A percentile compares a stretch with the other conserved stretches of the same genome.
Evolutionary conservation across 2,329 filamentous ascomycete species (phyloP).

Genomic region (Lojkania enalia): DNA sequence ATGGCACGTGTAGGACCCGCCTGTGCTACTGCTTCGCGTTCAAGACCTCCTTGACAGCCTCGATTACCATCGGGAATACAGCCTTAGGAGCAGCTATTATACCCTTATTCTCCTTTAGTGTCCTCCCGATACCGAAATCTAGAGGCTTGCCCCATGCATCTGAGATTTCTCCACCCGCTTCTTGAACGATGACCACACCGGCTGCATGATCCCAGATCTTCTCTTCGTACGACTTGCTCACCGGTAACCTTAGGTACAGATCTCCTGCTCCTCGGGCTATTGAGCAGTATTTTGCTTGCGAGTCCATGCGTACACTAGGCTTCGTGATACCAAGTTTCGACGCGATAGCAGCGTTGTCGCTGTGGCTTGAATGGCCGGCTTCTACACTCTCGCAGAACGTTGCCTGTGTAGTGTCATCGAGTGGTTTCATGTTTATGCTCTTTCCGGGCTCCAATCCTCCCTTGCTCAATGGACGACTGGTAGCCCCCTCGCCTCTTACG

Average conservation of each 20-base stretch:
- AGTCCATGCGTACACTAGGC: conserved; percentile 94
- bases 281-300: conserved; percentile 95
- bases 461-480: conserved; percentile 70
- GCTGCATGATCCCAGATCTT: conserved; percentile 99
- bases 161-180: conserved; percentile 89
- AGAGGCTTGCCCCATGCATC: conserved; percentile 83
- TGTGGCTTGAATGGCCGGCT: conserved; percentile 86
- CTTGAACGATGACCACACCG: conserved; percentile 89
- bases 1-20: neutral
- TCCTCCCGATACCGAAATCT: conserved; percentile 85
- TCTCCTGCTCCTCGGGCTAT: conserved; percentile 94
- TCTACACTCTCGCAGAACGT: conserved; percentile 98
- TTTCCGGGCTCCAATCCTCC: conserved; percentile 60
- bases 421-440: conserved; percentile 76
- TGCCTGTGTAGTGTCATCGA: conserved; percentile 74
- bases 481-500: conserved; percentile 76
- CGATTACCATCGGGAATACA: conserved; percentile 75
- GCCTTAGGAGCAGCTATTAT: conserved; percentile 83
- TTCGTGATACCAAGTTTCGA: conserved; percentile 82
- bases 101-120: conserved; percentile 86
- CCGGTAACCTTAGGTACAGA: conserved; percentile 87
- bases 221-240: conserved; percentile 86
- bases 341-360: conserved; percentile 84
- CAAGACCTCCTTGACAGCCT: conserved; percentile 81
- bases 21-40: conserved; percentile 32